Evolutionary conservation across 805 yeast species (phyloP), one percentile per base, ranked within the genome.

Genomic region (Candida krabiensis): DNA sequence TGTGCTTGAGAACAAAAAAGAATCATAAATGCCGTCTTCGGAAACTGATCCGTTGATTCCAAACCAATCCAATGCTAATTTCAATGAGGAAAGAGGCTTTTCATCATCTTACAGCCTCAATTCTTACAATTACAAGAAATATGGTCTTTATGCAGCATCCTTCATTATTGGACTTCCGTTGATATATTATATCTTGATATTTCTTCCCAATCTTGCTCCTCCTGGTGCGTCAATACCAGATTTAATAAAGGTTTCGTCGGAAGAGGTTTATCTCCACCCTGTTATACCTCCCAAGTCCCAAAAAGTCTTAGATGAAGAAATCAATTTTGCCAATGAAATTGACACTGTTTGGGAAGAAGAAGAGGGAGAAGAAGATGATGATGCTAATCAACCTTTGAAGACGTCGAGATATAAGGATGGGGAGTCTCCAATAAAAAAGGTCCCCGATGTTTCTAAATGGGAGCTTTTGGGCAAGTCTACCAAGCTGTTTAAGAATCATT

Each of bases 181-280:
- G 22, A 19, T 50, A 2, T 64, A 56, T 38, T 47, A 55, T 25
- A 21, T 63, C 24, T 22, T 63, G 8, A 38, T 63, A 0, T 47
- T 52, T 30, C 41, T 64, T 13, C 69, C 69, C 0, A 56, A 51
- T 30, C 26, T 56, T 17, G 64, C 60, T 3, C 69, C 69, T 3
- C 59, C 57, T 0, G 60, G 58, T 6, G 53, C 50, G 0, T 43
- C 40, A 3, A 49, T 58, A 7, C 62, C 64, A 1, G 44, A 41
- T 16, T 40, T 60, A 22, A 37, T 48, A 8, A 50, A 50, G 27
- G 60, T 62, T 9, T 42, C 43, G 4, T 11, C 41, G 5, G 33
- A 52, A 4, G 32, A 43, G 2, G 46, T 48, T 9, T 62, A 59
- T 28, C 37, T 64, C 29, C 64, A 60, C 31, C 69, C 67, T 11